These are phyloP conservation scores for Polytrichum formosum DNA, from an alignment of 225 moss, liverwort and hornwort genomes.

Conservation along the genomic window DNA sequence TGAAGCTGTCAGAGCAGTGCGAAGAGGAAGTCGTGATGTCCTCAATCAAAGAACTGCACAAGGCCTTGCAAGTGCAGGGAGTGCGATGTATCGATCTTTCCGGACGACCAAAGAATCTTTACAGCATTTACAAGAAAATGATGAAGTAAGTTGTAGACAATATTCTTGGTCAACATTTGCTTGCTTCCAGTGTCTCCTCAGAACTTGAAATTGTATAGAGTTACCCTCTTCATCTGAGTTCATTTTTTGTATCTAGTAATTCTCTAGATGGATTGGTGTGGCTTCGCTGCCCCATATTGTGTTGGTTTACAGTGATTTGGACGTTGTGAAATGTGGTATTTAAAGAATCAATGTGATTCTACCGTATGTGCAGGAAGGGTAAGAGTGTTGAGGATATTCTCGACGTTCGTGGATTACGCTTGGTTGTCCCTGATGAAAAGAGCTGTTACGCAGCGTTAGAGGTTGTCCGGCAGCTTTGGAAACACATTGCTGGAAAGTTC, in stretches of 20 bases:
- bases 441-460: conserved; percentile 53
- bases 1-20: conserved; percentile 40
- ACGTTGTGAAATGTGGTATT: no score
- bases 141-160: conserved; percentile 24
- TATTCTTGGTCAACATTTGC: neutral
- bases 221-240: no score
- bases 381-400: conserved; percentile 53
- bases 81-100: conserved; percentile 47
- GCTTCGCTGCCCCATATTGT: no score
- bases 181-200: no score
- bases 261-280: no score
- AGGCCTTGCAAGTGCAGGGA: conserved; percentile 29
- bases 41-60: conserved; percentile 40
- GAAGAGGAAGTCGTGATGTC: conserved; percentile 42
- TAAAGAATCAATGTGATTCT: no score
- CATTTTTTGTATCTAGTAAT: no score
- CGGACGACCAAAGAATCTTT: conserved; percentile 59
- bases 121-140: conserved; percentile 65
- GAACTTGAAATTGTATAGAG: no score
- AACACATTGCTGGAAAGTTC: conserved; percentile 33
- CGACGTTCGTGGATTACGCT: conserved; percentile 54
- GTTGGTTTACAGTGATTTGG: no score
- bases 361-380: conserved; percentile 37
- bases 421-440: conserved; percentile 43
- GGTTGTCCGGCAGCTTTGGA: conserved; percentile 54